Evolutionary conservation across 208 protist genomes (phyloP).

Genomic region (Porcisia deanei): DNA sequence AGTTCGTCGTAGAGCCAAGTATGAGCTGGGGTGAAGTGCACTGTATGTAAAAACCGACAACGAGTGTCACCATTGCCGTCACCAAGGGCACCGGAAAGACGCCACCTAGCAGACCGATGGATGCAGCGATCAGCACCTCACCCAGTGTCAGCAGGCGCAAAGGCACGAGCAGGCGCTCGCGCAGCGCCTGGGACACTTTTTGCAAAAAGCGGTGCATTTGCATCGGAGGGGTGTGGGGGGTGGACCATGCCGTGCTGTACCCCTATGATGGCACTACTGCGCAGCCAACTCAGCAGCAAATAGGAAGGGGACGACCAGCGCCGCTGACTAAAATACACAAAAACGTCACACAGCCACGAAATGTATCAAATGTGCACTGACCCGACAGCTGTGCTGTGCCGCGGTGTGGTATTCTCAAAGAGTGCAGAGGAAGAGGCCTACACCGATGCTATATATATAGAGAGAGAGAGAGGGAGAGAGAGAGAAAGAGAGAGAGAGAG

Average conservation of each 20-base stretch:
- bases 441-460: too few species aligned
- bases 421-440: not conserved
- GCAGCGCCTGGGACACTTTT: constrained; percentile 9
- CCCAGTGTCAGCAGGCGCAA: constrained; percentile 22
- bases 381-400: not conserved
- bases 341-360: too few species aligned
- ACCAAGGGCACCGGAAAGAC: constrained; percentile 61
- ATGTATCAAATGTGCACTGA: not conserved
- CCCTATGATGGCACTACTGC: not conserved
- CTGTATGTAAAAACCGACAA: constrained; percentile 14
- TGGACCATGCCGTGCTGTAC: not conserved
- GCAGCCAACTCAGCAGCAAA: not conserved
- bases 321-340: not conserved
- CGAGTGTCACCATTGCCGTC: constrained; percentile 38
- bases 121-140: constrained; percentile 29
- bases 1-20: constrained; percentile 40
- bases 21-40: constrained; percentile 30
- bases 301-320: not conserved
- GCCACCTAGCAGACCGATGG: constrained; percentile 45
- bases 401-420: not conserved
- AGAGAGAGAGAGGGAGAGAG: not conserved
- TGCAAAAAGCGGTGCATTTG: constrained; percentile 11
- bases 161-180: constrained; percentile 36
- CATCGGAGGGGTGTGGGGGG: not conserved
- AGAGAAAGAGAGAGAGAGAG: not conserved